Evolutionary conservation across 768 basidiomycete species (phyloP).

Genomic region (Leccinum boreale): DNA sequence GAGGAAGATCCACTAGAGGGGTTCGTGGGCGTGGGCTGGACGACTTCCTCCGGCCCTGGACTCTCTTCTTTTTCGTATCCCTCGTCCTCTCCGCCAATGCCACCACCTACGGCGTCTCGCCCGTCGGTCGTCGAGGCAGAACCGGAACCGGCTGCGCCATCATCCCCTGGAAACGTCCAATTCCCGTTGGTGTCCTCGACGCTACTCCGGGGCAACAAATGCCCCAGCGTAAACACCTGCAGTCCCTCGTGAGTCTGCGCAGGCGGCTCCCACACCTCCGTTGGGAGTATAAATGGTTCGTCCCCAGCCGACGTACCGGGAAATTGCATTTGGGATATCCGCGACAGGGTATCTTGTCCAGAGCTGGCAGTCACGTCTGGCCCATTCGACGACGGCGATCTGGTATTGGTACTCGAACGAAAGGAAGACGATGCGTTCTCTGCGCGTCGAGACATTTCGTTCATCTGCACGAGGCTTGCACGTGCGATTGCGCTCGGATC

Average conservation of each 20-base stretch:
- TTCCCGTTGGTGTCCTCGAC: conserved; percentile 52
- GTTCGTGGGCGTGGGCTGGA: conserved; percentile 38
- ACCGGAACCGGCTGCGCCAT: conserved; percentile 7
- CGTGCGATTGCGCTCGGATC: conserved; percentile 57
- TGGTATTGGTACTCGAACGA: conserved; percentile 21
- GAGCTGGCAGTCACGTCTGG: conserved; percentile 10
- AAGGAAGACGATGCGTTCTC: conserved; percentile 32
- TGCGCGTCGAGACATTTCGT: conserved; percentile 68
- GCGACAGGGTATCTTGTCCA: conserved; percentile 46
- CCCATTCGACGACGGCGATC: conserved; percentile 19
- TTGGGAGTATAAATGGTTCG: conserved; percentile 28
- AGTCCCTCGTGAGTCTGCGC: conserved; percentile 55
- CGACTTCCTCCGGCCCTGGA: conserved; percentile 36
- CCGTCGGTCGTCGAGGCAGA: conserved; percentile 16
- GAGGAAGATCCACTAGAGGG: conserved; percentile 15
- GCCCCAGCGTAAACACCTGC: conserved; percentile 79
- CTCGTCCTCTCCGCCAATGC: conserved; percentile 13
- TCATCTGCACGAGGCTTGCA: conserved; percentile 73
- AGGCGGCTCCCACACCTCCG: conserved; percentile 26
- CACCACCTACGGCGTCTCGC: conserved; percentile 20
- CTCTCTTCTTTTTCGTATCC: conserved; percentile 27
- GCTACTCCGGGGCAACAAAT: conserved; percentile 58
- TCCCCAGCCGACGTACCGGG: conserved; percentile 25
- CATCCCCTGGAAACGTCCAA: conserved; percentile 53
- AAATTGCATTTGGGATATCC: conserved; percentile 46